phyloP scores from a whole-genome alignment of 257 asterid genomes.

The Solanum megistacrolobum region DNA sequence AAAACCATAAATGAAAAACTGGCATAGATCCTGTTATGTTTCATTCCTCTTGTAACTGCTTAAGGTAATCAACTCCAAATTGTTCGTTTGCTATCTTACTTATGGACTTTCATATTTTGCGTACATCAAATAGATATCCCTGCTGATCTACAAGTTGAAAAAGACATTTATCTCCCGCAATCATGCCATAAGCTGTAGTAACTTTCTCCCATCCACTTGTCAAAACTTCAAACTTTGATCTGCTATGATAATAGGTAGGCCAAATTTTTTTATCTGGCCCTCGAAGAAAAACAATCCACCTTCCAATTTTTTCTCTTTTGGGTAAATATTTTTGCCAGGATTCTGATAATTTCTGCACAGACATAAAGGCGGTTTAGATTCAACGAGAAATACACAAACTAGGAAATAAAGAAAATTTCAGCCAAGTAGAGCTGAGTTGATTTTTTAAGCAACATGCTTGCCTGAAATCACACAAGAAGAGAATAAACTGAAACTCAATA shows the following conservation, averaged over 20 bases:
- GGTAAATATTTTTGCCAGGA: not conserved
- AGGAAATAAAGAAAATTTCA: too few species aligned
- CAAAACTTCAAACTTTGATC: too few species aligned
- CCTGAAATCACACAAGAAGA: too few species aligned
- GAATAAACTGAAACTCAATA: too few species aligned
- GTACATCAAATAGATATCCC: not conserved
- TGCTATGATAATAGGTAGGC: too few species aligned
- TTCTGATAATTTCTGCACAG: slow-evolving; percentile 5
- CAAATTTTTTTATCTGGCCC: too few species aligned
- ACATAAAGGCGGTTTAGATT: not conserved
- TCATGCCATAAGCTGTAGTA: too few species aligned
- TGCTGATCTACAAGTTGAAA: not conserved
- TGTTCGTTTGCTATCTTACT: not conserved
- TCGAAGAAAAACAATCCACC: not conserved
- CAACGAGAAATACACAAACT: too few species aligned
- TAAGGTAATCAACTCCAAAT: not conserved
- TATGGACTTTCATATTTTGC: not conserved
- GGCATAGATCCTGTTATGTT: not conserved
- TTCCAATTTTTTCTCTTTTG: not conserved
- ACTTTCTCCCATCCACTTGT: too few species aligned
- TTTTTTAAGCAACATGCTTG: too few species aligned
- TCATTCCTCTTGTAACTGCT: not conserved
- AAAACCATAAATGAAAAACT: not conserved
- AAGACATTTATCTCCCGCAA: not conserved
- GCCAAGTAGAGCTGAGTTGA: too few species aligned